Conservation (phyloP, 495 filamentous ascomycete species). For the Cladorrhinum samala region DNA sequence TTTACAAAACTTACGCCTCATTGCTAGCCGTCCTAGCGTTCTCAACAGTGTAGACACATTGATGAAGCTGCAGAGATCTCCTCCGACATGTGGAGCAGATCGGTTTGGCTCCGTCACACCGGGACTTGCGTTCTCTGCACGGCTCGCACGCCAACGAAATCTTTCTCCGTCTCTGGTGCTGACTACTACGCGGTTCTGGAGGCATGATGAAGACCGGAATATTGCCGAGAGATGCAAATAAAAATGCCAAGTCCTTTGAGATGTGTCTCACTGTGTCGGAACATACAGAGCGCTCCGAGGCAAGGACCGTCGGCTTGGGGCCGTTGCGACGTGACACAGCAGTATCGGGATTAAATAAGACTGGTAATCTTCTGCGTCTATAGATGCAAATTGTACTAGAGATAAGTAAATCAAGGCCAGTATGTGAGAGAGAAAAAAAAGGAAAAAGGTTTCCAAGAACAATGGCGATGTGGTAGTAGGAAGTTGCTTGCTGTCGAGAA, state of each 20-base stretch:
- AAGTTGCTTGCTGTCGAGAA: background rate
- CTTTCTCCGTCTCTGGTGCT: slow-evolving; percentile 12
- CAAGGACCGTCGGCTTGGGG: too few species aligned
- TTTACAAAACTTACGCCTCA: slow-evolving; percentile 18
- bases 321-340: too few species aligned
- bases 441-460: too few species aligned
- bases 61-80: slow-evolving; percentile 29
- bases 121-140: slow-evolving; percentile 37
- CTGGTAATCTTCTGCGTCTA: too few species aligned
- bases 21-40: slow-evolving; percentile 32
- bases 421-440: too few species aligned
- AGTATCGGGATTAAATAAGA: too few species aligned
- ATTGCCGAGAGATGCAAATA: too few species aligned
- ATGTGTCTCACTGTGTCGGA: too few species aligned
- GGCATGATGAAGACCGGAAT: background rate
- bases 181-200: background rate
- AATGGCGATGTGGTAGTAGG: background rate
- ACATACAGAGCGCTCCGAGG: too few species aligned
- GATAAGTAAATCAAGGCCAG: too few species aligned
- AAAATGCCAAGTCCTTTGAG: too few species aligned
- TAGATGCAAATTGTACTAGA: too few species aligned
- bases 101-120: slow-evolving; percentile 41
- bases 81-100: slow-evolving; percentile 39
- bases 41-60: slow-evolving; percentile 37
- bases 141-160: slow-evolving; percentile 33